Conservation (phyloP, 768 basidiomycete genomes). For the Boletus subcaerulescens region DNA sequence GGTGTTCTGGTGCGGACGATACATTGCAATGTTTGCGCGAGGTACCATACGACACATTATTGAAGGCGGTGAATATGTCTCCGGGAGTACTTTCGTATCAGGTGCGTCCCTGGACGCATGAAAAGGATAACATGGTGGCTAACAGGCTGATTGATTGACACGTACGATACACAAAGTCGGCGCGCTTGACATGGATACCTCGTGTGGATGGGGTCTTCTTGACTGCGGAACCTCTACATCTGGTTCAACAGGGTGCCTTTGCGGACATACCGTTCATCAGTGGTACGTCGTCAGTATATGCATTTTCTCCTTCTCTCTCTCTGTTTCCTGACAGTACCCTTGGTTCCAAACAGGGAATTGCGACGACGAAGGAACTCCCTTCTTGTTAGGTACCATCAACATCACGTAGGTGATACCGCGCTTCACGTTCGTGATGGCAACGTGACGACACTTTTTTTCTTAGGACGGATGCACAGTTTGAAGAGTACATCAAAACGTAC, state of each 20-base stretch:
- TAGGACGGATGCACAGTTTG: neutral
- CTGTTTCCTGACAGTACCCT: too few relatives aligned
- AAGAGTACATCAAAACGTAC: neutral
- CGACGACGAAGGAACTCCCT: slow-evolving; percentile 44
- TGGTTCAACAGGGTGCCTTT: slow-evolving; percentile 31
- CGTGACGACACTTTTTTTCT: neutral
- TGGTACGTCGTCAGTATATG: neutral
- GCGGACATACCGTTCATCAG: slow-evolving; percentile 7
- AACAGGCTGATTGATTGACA: too few relatives aligned
- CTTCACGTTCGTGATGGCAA: too few relatives aligned
- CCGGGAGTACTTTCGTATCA: slow-evolving; percentile 33
- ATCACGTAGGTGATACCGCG: neutral
- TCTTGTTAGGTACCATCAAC: slow-evolving; percentile 11
- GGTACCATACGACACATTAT: slow-evolving; percentile 28
- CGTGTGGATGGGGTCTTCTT: slow-evolving; percentile 40
- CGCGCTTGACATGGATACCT: slow-evolving; percentile 30
- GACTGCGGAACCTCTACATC: slow-evolving; percentile 27
- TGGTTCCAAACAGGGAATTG: slow-evolving; percentile 20
- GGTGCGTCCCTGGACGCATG: slow-evolving; percentile 4
- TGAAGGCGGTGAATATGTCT: slow-evolving; percentile 31
- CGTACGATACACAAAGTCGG: neutral
- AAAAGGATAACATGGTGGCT: too few relatives aligned
- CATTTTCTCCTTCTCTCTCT: too few relatives aligned
- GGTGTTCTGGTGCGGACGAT: slow-evolving; percentile 24
- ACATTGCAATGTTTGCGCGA: slow-evolving; percentile 33